Evolutionary conservation across 805 yeast species (phyloP), one percentile per base, ranked within the genome.

Genomic region (Nakazawaea ernobii): DNA sequence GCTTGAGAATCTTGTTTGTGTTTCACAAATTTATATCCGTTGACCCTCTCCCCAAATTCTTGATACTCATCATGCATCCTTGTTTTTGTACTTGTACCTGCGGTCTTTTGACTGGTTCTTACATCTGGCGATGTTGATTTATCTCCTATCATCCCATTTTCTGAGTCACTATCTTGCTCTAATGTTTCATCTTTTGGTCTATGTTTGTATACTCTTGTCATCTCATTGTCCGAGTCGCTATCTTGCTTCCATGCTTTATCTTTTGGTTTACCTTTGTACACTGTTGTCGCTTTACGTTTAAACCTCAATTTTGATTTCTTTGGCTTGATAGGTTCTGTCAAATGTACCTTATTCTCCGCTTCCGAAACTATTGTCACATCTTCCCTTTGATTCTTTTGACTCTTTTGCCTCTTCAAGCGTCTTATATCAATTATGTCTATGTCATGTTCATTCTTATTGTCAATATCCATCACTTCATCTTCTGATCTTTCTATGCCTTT

Each of bases 11-110:
- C 45, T 14, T 20, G 24, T 20, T 36, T 41, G 1, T 67, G 64
- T 33, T 69, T 63, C 4, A 75, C 65, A 56, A 74, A 74, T 42
- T 63, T 61, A 53, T 67, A 75, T 1, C 79, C 80, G 43, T 70
- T 63, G 13, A 68, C 62, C 3, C 55, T 49, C 1, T 66, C 64
- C 1, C 76, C 77, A 49, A 59, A 67, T 39, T 66, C 72, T 36
- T 42, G 33, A 41, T 44, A 44, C 4, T 29, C 32, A 10, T 26
- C 11, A 10, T 20, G 5, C 24, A 20, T 20, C 24, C 24, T 20
- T 20, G 24, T 3, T 5, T 20, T 20, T 20, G 5, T 5, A 20
- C 5, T 30, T 30, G 13, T 30, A 30, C n/a, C 6, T 30, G 32
- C 4, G 32, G 10, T 33, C 14, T 15, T 33, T 33, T 4, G 20